Evolutionary conservation across 805 yeast genomes (phyloP).

Genomic region (Yamadazyma endophytica): DNA sequence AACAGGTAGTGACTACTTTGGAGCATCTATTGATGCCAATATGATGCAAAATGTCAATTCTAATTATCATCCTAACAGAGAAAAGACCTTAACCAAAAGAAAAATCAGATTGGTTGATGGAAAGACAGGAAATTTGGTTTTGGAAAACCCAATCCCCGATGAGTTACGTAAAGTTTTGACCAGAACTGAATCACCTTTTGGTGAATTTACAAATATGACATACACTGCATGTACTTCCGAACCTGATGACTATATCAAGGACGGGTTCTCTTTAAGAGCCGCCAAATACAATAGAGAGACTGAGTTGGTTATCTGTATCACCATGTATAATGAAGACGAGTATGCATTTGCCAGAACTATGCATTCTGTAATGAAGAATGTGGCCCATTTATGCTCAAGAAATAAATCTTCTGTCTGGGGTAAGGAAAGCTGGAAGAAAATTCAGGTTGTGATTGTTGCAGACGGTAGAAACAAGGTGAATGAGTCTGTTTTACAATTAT

Average conservation of each 20-base stretch:
- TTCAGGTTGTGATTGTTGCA: constrained; percentile 84
- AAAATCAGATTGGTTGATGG: constrained; percentile 63
- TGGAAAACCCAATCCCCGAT: constrained; percentile 93
- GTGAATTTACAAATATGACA: constrained; percentile 93
- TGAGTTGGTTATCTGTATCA: constrained; percentile 85
- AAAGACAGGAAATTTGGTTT: constrained; percentile 72
- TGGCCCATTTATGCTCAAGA: constrained; percentile 82
- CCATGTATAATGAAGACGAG: constrained; percentile 98
- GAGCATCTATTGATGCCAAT: constrained; percentile 43
- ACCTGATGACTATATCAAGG: constrained; percentile 76
- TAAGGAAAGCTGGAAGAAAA: constrained; percentile 92
- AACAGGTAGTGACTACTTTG: constrained; percentile 29
- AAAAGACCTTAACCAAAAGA: constrained; percentile 64
- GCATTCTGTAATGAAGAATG: constrained; percentile 90
- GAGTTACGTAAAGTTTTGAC: constrained; percentile 83
- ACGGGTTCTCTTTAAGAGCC: constrained; percentile 84
- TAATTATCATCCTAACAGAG: constrained; percentile 54
- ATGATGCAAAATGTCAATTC: constrained; percentile 41
- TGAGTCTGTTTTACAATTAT: constrained; percentile 78
- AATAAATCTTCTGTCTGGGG: constrained; percentile 90
- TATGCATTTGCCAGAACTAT: constrained; percentile 84
- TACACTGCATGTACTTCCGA: constrained; percentile 95
- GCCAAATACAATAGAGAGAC: constrained; percentile 86
- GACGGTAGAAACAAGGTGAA: constrained; percentile 92
- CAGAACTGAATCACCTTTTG: constrained; percentile 68